Base-by-base conservation (phyloP, 176 grass and related monocot species). In the Juncus effusus region DNA sequence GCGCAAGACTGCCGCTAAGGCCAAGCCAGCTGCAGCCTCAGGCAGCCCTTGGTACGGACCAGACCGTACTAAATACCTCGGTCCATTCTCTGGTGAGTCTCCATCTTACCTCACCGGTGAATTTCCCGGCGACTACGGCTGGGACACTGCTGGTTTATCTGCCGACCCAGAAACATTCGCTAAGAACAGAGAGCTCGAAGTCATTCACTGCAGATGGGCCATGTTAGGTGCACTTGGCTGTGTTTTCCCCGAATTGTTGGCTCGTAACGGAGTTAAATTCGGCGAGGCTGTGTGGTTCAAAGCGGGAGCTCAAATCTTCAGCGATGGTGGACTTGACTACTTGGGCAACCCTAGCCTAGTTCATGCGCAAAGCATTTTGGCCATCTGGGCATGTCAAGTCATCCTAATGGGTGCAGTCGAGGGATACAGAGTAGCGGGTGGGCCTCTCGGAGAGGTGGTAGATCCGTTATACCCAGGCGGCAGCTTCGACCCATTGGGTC, bases 251-350 rank as follows among this genome's bases (percentile, higher is more conserved):
- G 19, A 28, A 1, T 28, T 28, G 1, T 1, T 28, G 19, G 19
- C 19, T 28, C 19, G 19, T 28, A 28, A 28, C 1, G 19, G 19
- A 28, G 19, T 28, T 28, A 28, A 28, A 28, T 28, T 28, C 19
- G 19, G 19, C 1, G 19, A 28, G 19, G 19, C 87, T n/a, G 83
- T 91, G 1, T 86, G 87, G 87, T 91, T 91, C 83, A 91, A 91
- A 69, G 87, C 77, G 0, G 80, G 80, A 0, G 73, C 87, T 37
- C 80, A 81, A 69, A 91, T 91, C 83, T 91, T 91, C 77, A 28
- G 19, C 19, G 19, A 28, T 1, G 19, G 19, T 1, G 19, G 19
- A 28, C 19, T 28, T 1, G 19, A 28, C 19, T 28, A 28, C 19
- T 28, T 28, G 19, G 19, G 19, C 19, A 28, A 28, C 19, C 19